Conservation (phyloP, 768 basidiomycete species). For the Trametes cinnabarina region DNA sequence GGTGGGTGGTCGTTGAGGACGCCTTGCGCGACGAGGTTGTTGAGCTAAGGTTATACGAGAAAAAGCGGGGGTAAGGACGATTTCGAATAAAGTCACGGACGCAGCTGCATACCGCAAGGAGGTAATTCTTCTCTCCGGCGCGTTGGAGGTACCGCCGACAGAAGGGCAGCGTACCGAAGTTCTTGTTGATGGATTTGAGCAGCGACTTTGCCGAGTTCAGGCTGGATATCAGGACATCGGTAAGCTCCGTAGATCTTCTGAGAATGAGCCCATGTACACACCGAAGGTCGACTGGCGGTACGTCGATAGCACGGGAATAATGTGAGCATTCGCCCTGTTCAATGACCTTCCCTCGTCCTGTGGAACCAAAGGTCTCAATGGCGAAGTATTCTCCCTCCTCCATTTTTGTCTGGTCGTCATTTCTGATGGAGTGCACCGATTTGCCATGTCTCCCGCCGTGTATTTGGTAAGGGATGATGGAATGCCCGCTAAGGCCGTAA, state of each 20-base stretch:
- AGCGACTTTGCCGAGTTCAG: constrained; percentile 83
- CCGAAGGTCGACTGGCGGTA: constrained; percentile 73
- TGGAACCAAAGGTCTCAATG: constrained; percentile 98
- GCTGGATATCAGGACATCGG: constrained; percentile 36
- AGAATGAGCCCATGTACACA: constrained; percentile 33
- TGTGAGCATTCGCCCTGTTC: constrained; percentile 95
- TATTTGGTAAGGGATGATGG: constrained; percentile 86
- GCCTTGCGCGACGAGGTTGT: constrained; percentile 83
- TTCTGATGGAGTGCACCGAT: constrained; percentile 85
- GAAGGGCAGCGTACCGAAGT: constrained; percentile 94
- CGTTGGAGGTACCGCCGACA: constrained; percentile 95
- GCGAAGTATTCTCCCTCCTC: constrained; percentile 99
- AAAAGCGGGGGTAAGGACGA: background rate
- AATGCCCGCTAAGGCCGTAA: constrained; percentile 91
- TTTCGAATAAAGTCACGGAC: background rate
- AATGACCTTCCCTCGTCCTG: constrained; percentile 83
- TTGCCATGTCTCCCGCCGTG: constrained; percentile 72
- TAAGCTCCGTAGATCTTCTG: background rate
- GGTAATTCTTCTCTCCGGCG: constrained; percentile 86
- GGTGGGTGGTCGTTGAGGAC: constrained; percentile 94
- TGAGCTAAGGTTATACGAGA: constrained; percentile 51
- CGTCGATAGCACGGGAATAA: constrained; percentile 74
- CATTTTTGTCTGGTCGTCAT: constrained; percentile 92
- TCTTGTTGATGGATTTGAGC: constrained; percentile 82
- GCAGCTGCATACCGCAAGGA: constrained; percentile 67